Base-by-base conservation (phyloP, 345 rosid species). In the Hibiscus mutabilis region DNA sequence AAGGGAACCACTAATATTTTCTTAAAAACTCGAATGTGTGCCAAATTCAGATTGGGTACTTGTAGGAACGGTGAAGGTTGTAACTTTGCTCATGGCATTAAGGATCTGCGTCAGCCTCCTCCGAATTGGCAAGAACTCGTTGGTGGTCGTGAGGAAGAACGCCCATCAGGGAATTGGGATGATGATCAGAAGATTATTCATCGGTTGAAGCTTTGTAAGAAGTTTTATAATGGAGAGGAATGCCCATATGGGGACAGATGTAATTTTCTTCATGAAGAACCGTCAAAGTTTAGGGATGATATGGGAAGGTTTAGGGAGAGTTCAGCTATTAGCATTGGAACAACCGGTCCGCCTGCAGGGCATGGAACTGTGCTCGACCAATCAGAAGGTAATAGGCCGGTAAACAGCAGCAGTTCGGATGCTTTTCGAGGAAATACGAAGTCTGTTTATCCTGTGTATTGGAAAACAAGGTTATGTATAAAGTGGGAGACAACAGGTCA, bases 201-300 rank as follows among this genome's bases (percentile, higher is more conserved):
- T 77, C 86, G 86, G 87, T 86, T 90, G 99, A 95, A 92, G 83
- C 86, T 95, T n/a, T 95, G 98, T 73, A 92, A 90, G 89, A 95
- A 89, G 83, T 95, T 92, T 78, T 90, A 89, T 73, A 88, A 83
- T 35, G 97, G 99, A 0, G 98, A 90, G 80, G 97, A 90, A 74
- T 95, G 98, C 58, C 99, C 99, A 44, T 95, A 92, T 79, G 99
- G 98, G 1, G 96, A 89, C 24, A 89, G 89, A 74, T 95, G 99
- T 73, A 95, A 89, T 79, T 95, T 95, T 79, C 89, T 92, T 76
- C 99, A 95, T 13, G 94, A 95, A 80, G 93, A 78, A 47, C 87
- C 92, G 0, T 74, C 96, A 0, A 95, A 89, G 82, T 89, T 85
- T 71, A 90, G 93, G 81, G 96, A 90, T 81, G 97, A 90, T 66